Base-by-base conservation (phyloP, 1,284 basidiomycete species). In the Ustilago bromivora region DNA sequence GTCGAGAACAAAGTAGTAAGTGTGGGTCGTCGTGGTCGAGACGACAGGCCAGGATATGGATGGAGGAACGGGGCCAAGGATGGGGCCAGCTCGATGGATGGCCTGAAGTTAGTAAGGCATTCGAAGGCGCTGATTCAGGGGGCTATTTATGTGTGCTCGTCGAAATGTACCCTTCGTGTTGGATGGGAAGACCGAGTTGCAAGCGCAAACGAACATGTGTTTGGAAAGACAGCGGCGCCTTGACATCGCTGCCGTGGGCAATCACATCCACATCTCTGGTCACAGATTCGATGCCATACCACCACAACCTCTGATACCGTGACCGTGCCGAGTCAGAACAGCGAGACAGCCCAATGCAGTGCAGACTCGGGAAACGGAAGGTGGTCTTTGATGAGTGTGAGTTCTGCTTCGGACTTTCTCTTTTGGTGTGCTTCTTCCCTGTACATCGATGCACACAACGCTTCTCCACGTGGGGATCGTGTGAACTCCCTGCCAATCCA, bases 381-480 rank as follows among this genome's bases (percentile, higher is more conserved):
- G 46, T 23, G 46, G 28, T 23, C 31, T 51, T 31, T 28, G 28
- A 51, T 11, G 15, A 10, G 38, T 10, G 11, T 11, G 2, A 12
- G 49, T 51, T 51, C 28, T 23, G 31, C 49, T 31, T 51, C 43
- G n/a, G 43, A 46, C 43, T 13, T 46, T 19, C 10, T 51, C 32
- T 51, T 32, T 51, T 31, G 38, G 38, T 40, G 46, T 41, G 40
- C 40, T 7, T 49, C 23, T 49, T 15, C 38, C 11, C 38, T 51
- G 23, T 51, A 28, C 12, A 51, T 51, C 5, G 49, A 51, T 51
- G 49, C 49, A 51, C 49, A 51, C 9, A 32, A 15, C 38, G 49
- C 49, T 28, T 51, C n/a, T 32, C 49, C 49, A 28, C 49, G 31
- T 32, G 49, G 23, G n/a, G 49, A 51, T 31, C 49, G 49, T n/a